A percentile compares a stretch with the other conserved stretches of the same genome.
These are phyloP conservation scores for Thraustochytrium sp. DNA, from an alignment of 352 stramenopile species.

Conservation along the genomic window DNA sequence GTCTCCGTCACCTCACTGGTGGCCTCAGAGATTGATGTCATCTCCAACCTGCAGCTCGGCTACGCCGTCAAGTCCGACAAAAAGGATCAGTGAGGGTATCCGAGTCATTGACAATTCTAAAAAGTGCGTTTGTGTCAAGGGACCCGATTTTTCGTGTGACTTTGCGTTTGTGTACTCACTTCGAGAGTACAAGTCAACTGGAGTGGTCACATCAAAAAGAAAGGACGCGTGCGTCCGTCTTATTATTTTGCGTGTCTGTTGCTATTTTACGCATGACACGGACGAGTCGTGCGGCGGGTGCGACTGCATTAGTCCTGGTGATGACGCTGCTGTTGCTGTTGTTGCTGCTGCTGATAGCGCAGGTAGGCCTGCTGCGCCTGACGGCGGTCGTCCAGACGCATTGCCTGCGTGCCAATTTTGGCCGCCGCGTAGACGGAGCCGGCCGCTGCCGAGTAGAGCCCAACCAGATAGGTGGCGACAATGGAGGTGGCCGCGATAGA, in stretches of 20 bases:
- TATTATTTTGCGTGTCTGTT: too few relatives aligned
- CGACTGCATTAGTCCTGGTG: background rate
- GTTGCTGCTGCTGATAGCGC: background rate
- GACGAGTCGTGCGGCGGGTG: too few relatives aligned
- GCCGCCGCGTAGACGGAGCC: constrained; percentile 59
- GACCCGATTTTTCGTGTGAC: too few relatives aligned
- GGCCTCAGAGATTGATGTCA: background rate
- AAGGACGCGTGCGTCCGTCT: too few relatives aligned
- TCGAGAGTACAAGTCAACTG: too few relatives aligned
- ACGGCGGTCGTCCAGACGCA: background rate
- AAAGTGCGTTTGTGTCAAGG: too few relatives aligned
- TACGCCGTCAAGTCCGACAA: constrained; percentile 17
- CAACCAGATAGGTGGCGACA: constrained; percentile 59
- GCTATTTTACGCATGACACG: too few relatives aligned
- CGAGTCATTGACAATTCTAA: too few relatives aligned
- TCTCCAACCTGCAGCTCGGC: background rate
- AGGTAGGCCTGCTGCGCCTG: background rate
- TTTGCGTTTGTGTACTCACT: too few relatives aligned
- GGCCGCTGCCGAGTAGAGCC: constrained; percentile 59
- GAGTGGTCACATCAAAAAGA: too few relatives aligned
- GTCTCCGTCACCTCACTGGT: background rate
- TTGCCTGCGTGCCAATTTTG: constrained; percentile 47
- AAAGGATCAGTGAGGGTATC: too few relatives aligned
- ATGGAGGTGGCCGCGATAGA: constrained; percentile 59
- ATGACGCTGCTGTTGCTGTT: background rate